Evolutionary conservation across 495 filamentous ascomycete genomes (phyloP).

Genomic region (Hypoxylon fragiforme): DNA sequence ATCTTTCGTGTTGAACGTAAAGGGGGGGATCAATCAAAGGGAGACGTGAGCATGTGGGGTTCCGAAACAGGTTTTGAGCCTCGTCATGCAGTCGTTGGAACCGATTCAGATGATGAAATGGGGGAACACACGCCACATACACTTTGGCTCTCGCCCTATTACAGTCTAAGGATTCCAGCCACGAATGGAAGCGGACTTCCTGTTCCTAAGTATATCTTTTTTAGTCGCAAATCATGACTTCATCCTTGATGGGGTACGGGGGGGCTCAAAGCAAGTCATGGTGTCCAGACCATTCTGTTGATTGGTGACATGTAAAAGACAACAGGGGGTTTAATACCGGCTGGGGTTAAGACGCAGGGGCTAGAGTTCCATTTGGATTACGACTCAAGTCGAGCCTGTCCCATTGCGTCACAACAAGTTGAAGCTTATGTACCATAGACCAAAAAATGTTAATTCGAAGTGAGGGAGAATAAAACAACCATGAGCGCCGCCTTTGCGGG

Average conservation of each 20-base stretch:
- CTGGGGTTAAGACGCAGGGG: too few relatives aligned
- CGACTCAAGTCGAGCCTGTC: conserved; percentile 16
- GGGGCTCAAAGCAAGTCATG: not conserved
- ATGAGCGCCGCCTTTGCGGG: not conserved
- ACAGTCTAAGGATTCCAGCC: conserved; percentile 3
- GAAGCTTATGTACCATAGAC: conserved; percentile 5
- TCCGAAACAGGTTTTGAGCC: conserved; percentile 29
- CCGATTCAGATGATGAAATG: conserved; percentile 20
- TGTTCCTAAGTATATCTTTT: not conserved
- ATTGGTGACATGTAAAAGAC: conserved; percentile 7
- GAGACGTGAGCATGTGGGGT: conserved; percentile 12
- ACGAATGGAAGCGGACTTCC: not conserved
- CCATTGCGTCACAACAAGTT: conserved; percentile 27
- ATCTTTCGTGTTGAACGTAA: conserved; percentile 17
- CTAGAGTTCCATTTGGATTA: conserved; percentile 21
- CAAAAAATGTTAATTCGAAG: conserved; percentile 9
- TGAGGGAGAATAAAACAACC: conserved; percentile 28
- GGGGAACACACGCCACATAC: conserved; percentile 8
- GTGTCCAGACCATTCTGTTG: not conserved
- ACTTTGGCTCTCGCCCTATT: not conserved
- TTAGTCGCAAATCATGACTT: conserved; percentile 15
- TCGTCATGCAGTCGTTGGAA: conserved; percentile 12
- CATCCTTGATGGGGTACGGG: conserved; percentile 4
- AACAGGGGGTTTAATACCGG: conserved; percentile 1
- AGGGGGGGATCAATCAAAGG: conserved; percentile 3